phyloP scores from a whole-genome alignment of 805 yeast species.

The Hanseniaspora taiwanica region DNA sequence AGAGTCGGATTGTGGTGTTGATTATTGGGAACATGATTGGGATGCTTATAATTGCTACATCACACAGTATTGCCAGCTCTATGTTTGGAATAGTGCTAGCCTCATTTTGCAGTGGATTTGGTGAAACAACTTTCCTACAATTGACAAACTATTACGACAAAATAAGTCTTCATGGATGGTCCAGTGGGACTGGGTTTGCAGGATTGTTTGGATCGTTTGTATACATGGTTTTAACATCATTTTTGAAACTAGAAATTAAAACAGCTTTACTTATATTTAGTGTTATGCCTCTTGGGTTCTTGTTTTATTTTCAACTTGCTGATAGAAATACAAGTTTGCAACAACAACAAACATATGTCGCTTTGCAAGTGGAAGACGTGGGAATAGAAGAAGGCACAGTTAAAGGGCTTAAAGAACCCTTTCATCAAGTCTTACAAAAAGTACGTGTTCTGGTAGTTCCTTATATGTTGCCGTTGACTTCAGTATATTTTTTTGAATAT shows the following conservation, averaged over 20 bases:
- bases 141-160: constrained; percentile 60
- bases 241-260: constrained; percentile 42
- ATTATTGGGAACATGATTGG: constrained; percentile 54
- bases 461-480: constrained; percentile 69
- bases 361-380: too few relatives aligned
- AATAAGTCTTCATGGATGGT: constrained; percentile 68
- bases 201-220: constrained; percentile 73
- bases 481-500: constrained; percentile 81
- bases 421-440: constrained; percentile 17
- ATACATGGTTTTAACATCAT: constrained; percentile 59
- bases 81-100: constrained; percentile 67
- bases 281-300: constrained; percentile 39
- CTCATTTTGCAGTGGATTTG: constrained; percentile 75
- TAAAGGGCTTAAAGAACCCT: constrained; percentile 10
- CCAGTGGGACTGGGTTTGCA: constrained; percentile 94
- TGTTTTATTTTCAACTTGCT: constrained; percentile 24
- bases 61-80: constrained; percentile 34
- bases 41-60: constrained; percentile 61
- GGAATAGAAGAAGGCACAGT: too few relatives aligned
- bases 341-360: too few relatives aligned
- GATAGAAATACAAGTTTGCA: background rate
- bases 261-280: constrained; percentile 46
- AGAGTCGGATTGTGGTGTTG: constrained; percentile 36
- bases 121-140: constrained; percentile 81
- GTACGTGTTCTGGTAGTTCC: constrained; percentile 31